Percentiles rank a stretch among this genome's conserved stretches.
Evolutionary conservation across 495 filamentous ascomycete species (phyloP).

Genomic region (Clavariopsis aquatica): DNA sequence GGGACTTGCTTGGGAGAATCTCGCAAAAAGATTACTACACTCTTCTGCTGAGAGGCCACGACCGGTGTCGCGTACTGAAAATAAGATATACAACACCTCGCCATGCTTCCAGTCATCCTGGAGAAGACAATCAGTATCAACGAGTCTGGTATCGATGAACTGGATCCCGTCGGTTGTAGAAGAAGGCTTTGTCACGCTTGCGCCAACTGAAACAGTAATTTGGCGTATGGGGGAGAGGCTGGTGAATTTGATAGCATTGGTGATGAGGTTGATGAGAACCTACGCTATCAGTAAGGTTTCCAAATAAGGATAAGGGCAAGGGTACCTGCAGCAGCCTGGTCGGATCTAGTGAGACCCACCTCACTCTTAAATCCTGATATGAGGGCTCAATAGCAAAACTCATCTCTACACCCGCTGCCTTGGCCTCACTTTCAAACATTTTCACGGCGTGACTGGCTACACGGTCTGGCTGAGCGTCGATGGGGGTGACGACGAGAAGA

Average conservation of each 20-base stretch:
- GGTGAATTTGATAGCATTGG: conserved; percentile 82
- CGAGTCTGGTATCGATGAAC: conserved; percentile 1
- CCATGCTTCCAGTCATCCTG: conserved; percentile 39
- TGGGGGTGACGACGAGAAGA: conserved; percentile 37
- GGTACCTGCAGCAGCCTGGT: conserved; percentile 33
- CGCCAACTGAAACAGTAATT: conserved; percentile 26
- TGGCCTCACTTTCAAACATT: conserved; percentile 37
- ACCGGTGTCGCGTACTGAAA: conserved; percentile 43
- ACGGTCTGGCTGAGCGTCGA: conserved; percentile 19
- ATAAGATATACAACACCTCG: conserved; percentile 35
- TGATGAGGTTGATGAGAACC: conserved; percentile 67
- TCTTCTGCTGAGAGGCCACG: conserved; percentile 41
- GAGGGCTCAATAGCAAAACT: conserved; percentile 28
- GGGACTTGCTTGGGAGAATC: conserved; percentile 43
- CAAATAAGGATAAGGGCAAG: not conserved
- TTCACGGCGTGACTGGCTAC: conserved; percentile 26
- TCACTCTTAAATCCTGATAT: conserved; percentile 11
- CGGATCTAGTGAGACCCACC: conserved; percentile 33
- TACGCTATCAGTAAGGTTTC: not conserved
- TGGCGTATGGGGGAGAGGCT: conserved; percentile 2
- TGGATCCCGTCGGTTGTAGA: conserved; percentile 1
- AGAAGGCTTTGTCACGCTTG: conserved; percentile 7
- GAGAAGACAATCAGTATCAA: conserved; percentile 31
- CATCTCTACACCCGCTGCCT: conserved; percentile 23
- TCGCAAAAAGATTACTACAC: conserved; percentile 38